phyloP scores from a whole-genome alignment of 2,329 filamentous ascomycete genomes.

The Beauveria caledonica region DNA sequence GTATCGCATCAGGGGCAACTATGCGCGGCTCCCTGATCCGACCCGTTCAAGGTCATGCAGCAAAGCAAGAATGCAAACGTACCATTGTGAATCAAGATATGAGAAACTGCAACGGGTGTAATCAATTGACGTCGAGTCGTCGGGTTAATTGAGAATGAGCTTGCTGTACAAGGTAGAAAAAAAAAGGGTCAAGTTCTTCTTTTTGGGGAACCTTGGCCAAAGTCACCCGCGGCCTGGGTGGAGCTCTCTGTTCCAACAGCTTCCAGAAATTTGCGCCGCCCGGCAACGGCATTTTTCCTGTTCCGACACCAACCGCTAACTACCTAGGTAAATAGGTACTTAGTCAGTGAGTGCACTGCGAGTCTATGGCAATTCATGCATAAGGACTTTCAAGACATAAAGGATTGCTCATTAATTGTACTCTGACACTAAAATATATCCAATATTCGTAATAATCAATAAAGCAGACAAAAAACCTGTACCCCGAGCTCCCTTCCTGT shows the following conservation, averaged over 20 bases:
- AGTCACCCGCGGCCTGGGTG: not conserved
- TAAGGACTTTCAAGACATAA: not conserved
- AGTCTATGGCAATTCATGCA: not conserved
- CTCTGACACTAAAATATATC: conserved; percentile 7
- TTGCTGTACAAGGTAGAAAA: not conserved
- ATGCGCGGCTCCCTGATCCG: not conserved
- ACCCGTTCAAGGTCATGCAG: not conserved
- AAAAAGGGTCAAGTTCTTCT: conserved; percentile 9
- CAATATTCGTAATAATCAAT: conserved; percentile 6
- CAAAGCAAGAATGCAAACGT: not conserved
- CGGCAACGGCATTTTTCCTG: conserved; percentile 12
- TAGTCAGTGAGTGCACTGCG: not conserved
- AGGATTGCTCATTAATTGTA: not conserved
- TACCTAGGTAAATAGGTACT: too few relatives aligned
- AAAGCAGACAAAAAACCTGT: not conserved
- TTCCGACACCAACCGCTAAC: not conserved
- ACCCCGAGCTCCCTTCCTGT: conserved; percentile 8
- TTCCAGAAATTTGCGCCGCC: conserved; percentile 14
- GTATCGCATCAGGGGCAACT: too few relatives aligned
- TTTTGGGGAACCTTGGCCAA: not conserved
- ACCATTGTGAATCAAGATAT: conserved; percentile 13
- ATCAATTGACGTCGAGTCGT: conserved; percentile 14
- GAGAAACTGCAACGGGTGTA: not conserved
- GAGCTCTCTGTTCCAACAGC: conserved; percentile 15
- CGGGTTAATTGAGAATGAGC: not conserved